Conservation (phyloP, 805 yeast species). For the Phaffomyces opuntiae region DNA sequence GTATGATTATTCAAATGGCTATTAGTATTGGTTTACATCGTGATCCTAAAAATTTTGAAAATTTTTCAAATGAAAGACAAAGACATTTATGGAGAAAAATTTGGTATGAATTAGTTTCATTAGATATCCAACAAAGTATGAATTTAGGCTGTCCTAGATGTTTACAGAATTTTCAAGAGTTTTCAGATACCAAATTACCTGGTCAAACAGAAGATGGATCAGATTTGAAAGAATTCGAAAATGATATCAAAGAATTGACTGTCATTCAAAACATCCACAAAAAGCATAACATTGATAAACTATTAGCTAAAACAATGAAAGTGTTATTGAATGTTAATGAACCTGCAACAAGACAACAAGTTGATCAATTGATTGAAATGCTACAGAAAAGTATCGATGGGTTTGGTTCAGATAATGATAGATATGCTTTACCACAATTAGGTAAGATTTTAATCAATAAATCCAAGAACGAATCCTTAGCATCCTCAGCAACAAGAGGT, state of each 20-base stretch:
- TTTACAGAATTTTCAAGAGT: slow-evolving; percentile 30
- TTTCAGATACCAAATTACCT: slow-evolving; percentile 39
- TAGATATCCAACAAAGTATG: slow-evolving; percentile 37
- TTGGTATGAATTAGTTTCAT: slow-evolving; percentile 42
- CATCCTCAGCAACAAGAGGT: slow-evolving; percentile 30
- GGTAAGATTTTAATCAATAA: slow-evolving; percentile 20
- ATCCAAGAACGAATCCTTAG: slow-evolving; percentile 17
- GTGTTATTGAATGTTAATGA: slow-evolving; percentile 28
- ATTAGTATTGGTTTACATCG: slow-evolving; percentile 60
- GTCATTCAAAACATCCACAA: slow-evolving; percentile 42
- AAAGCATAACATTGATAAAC: slow-evolving; percentile 38
- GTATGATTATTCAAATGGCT: slow-evolving; percentile 60
- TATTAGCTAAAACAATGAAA: slow-evolving; percentile 35
- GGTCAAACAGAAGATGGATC: slow-evolving; percentile 19
- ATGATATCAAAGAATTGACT: slow-evolving; percentile 35
- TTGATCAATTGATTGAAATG: slow-evolving; percentile 30
- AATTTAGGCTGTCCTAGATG: slow-evolving; percentile 35
- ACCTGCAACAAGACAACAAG: slow-evolving; percentile 35
- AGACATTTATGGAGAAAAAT: slow-evolving; percentile 51
- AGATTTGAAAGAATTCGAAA: slow-evolving; percentile 15
- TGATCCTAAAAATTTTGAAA: slow-evolving; percentile 52
- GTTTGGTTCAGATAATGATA: slow-evolving; percentile 21
- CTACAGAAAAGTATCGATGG: slow-evolving; percentile 29
- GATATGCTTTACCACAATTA: slow-evolving; percentile 30
- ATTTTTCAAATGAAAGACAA: slow-evolving; percentile 30